These are phyloP conservation scores for Dothistroma pini DNA, from an alignment of 2,329 filamentous ascomycete species.

Conservation along the genomic window DNA sequence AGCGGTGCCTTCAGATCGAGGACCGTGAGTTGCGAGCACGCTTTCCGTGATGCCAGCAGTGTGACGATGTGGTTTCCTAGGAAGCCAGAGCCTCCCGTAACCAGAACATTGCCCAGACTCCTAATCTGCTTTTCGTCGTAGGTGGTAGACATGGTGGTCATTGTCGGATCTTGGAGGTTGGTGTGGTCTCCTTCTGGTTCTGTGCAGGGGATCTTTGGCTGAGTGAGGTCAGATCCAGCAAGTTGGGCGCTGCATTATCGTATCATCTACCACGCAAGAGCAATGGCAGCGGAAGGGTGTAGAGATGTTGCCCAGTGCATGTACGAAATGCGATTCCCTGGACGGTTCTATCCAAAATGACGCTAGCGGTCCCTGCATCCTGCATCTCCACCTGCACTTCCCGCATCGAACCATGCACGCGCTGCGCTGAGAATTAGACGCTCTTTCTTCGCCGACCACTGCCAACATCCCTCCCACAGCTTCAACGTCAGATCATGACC, in stretches of 20 bases:
- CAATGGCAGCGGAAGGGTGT: not conserved
- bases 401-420: constrained; percentile 9
- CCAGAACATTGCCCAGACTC: constrained; percentile 45
- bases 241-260: not conserved
- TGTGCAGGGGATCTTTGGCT: not conserved
- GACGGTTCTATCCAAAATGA: not conserved
- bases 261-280: not conserved
- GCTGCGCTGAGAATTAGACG: not conserved
- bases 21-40: constrained; percentile 44
- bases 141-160: constrained; percentile 8
- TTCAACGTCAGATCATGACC: constrained; percentile 15
- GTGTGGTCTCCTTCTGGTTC: not conserved
- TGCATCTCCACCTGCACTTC: not conserved
- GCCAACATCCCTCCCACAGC: not conserved
- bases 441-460: not conserved
- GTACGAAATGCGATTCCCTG: not conserved
- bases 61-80: constrained; percentile 51
- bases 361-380: not conserved
- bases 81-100: constrained; percentile 52
- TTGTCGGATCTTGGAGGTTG: not conserved
- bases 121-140: constrained; percentile 18
- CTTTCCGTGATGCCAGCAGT: constrained; percentile 41
- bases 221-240: not conserved
- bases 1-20: constrained; percentile 45
- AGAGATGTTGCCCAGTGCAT: not conserved